phyloP scores from a whole-genome alignment of 2,329 filamentous ascomycete genomes.

The Thielaviopsis musarum region DNA sequence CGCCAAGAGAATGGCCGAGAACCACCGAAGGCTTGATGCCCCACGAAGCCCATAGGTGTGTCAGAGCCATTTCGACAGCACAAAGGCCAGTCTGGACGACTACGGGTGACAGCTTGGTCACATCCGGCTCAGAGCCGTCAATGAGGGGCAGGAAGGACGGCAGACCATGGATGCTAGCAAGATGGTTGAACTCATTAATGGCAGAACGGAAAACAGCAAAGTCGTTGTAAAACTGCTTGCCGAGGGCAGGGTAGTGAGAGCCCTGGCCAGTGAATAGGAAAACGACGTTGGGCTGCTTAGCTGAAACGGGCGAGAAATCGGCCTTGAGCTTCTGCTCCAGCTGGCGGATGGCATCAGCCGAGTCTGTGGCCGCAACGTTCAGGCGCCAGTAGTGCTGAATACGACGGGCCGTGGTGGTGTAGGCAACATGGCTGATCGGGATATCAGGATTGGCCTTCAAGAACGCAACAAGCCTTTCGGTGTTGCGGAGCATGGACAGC shows the following conservation, averaged over 20 bases:
- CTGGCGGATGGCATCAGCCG: constrained; percentile 26
- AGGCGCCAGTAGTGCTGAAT: constrained; percentile 43
- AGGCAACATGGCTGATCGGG: constrained; percentile 42
- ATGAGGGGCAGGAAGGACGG: constrained; percentile 37
- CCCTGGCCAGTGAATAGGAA: constrained; percentile 43
- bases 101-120: constrained; percentile 30
- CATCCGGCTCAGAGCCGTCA: constrained; percentile 25
- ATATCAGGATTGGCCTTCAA: constrained; percentile 34
- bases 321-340: constrained; percentile 38
- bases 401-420: constrained; percentile 50
- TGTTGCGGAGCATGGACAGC: constrained; percentile 40
- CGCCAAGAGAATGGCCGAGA: constrained; percentile 48
- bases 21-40: constrained; percentile 38
- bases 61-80: constrained; percentile 40
- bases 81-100: constrained; percentile 36
- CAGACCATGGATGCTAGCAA: constrained; percentile 33
- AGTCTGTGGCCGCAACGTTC: constrained; percentile 26
- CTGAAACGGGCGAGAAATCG: constrained; percentile 33
- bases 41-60: constrained; percentile 38
- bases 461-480: constrained; percentile 35
- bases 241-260: constrained; percentile 34
- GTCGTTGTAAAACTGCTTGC: constrained; percentile 32
- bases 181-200: constrained; percentile 39
- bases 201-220: constrained; percentile 31
- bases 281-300: constrained; percentile 24